phyloP scores from a whole-genome alignment of 2,329 filamentous ascomycete genomes.

The Chalaropsis thielavioides region DNA sequence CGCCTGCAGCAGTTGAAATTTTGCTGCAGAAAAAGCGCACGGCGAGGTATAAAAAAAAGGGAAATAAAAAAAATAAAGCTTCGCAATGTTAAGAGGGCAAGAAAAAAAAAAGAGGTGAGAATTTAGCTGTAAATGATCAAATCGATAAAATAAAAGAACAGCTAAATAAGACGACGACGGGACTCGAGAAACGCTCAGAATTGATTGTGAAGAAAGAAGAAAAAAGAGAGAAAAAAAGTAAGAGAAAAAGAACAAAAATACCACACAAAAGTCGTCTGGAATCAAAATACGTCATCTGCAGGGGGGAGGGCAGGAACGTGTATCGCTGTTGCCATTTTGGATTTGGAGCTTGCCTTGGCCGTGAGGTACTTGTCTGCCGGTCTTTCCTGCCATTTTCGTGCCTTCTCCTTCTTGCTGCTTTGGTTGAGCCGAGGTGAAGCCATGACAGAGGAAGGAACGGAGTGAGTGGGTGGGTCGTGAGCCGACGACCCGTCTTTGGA shows the following conservation, averaged over 20 bases:
- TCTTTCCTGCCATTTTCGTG: not conserved
- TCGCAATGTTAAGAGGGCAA: not conserved
- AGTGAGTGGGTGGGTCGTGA: too few relatives aligned
- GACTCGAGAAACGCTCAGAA: not conserved
- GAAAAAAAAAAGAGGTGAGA: not conserved
- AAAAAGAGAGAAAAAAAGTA: not conserved
- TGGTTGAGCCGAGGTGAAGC: slow-evolving; percentile 2
- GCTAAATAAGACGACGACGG: not conserved
- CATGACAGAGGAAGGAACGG: not conserved
- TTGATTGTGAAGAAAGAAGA: not conserved
- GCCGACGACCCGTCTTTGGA: not conserved
- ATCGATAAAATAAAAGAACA: not conserved
- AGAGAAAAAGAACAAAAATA: not conserved
- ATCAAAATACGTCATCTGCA: not conserved
- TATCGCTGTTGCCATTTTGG: not conserved
- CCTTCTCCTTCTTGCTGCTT: not conserved
- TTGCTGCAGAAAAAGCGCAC: not conserved
- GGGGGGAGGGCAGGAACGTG: not conserved
- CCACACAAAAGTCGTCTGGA: not conserved
- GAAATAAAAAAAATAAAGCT: not conserved
- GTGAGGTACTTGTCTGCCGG: too few relatives aligned
- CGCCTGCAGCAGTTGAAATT: not conserved
- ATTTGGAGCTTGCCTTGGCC: not conserved
- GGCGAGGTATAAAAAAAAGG: not conserved
- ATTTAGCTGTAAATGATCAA: not conserved